Evolutionary conservation across 2,329 filamentous ascomycete species (phyloP).

Genomic region (Scopulariopsis brevicaulis): DNA sequence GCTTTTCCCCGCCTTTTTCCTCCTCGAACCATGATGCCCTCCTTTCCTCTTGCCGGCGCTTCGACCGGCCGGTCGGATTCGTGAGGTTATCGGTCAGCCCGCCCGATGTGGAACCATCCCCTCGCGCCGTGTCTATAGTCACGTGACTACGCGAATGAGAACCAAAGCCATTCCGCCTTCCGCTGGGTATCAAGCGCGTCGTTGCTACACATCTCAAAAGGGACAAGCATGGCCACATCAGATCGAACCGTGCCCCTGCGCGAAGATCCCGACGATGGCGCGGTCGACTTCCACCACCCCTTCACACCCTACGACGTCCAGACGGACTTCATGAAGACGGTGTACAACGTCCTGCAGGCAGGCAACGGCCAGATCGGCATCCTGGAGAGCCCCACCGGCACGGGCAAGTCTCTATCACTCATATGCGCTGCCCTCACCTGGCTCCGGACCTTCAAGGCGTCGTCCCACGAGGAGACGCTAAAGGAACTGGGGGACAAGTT

Average conservation of each 20-base stretch:
- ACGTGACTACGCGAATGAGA: not conserved
- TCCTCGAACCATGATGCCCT: not conserved
- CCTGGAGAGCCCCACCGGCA: conserved; percentile 87
- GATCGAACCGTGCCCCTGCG: not conserved
- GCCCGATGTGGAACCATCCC: not conserved
- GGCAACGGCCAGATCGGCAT: conserved; percentile 70
- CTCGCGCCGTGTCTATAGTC: not conserved
- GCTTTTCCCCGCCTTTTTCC: too few species aligned
- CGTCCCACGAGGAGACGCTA: conserved; percentile 39
- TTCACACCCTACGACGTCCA: conserved; percentile 84
- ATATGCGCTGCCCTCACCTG: conserved; percentile 85
- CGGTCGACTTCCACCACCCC: conserved; percentile 73
- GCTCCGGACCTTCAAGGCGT: conserved; percentile 72
- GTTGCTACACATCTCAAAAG: not conserved
- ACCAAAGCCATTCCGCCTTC: not conserved
- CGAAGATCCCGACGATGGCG: not conserved
- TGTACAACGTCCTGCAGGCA: conserved; percentile 65
- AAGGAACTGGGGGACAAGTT: conserved; percentile 28
- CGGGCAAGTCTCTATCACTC: conserved; percentile 82
- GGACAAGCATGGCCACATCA: not conserved
- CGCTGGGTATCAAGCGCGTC: too few species aligned
- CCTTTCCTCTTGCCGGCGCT: not conserved
- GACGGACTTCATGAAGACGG: conserved; percentile 71
- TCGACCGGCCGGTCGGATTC: not conserved
- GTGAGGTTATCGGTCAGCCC: not conserved